Evolutionary conservation across 306 rosid genomes (phyloP), one percentile per base, ranked within the genome.

Genomic region (Trifolium dubium): DNA sequence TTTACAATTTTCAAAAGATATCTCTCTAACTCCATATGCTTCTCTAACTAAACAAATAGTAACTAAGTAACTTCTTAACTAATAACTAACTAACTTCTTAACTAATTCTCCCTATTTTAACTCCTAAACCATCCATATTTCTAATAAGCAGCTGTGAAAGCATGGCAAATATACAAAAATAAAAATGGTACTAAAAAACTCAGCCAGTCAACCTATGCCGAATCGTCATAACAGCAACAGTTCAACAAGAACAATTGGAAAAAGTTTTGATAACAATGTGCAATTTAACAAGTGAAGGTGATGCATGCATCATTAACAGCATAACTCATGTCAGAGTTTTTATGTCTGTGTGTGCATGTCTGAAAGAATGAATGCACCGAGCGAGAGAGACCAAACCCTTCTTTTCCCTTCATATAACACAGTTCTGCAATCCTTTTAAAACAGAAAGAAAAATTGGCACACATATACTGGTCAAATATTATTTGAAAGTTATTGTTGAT

Each of bases 381-480:
- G 14, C 11, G 69, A 44, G 43, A 31, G 51, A 44, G 17, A 37
- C 11, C 5, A 44, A 13, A 47, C 63, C 53, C 61, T 66, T 71
- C 78, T 77, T 66, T 68, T 37, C 59, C 68, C 39, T 43, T 39
- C 51, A 60, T 65, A 29, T 30, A 51, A 29, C 18, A 64, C 23
- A 40, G 54, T 67, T 76, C 61, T 17, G 44, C 6, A 44, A 58
- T 72, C 17, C 30, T 62, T 54, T 3, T 68, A 9, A 76, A 30
- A 37, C 17, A n/a, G n/a, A 66, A 34, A 51, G 35, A 23, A 55
- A 53, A 32, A 8, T 30, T 43, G 23, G 40, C n/a, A n/a, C n/a
- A n/a, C n/a, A 62, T 39, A 59, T 28, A 31, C 71, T 2, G 3
- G 29, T 71, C 30, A 55, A 67, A 60, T 19, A 32, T 5, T 59